Percentiles rank a stretch among this genome's conserved stretches.
These are phyloP conservation scores for Aphanocladium album DNA, from an alignment of 2,329 filamentous ascomycete genomes.

Conservation along the genomic window DNA sequence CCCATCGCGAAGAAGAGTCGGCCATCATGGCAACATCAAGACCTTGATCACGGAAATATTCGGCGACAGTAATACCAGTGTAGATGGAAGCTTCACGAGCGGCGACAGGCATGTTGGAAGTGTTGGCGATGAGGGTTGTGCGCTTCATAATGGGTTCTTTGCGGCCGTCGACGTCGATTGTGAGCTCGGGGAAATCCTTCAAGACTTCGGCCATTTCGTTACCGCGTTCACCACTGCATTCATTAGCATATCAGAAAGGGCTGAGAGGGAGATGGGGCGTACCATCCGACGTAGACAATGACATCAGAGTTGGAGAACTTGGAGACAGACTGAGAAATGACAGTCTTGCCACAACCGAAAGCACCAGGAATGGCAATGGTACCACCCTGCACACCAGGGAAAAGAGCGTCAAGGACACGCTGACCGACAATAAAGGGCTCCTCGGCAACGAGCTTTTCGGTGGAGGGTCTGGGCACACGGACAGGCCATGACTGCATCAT, in stretches of 20 bases:
- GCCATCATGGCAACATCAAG: constrained; percentile 99
- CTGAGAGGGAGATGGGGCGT: too few relatives aligned
- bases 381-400: constrained; percentile 93
- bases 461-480: constrained; percentile 86
- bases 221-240: constrained; percentile 68
- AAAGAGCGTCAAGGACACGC: constrained; percentile 91
- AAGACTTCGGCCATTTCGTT: constrained; percentile 99
- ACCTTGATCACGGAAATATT: constrained; percentile 96
- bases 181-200: constrained; percentile 99
- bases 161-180: constrained; percentile 88
- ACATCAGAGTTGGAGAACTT: constrained; percentile 99
- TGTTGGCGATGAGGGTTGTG: constrained; percentile 96
- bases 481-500: constrained; percentile 99
- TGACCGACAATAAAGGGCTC: constrained; percentile 94
- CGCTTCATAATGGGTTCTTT: constrained; percentile 99
- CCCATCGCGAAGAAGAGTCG: constrained; percentile 96
- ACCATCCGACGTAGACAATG: constrained; percentile 87
- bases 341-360: constrained; percentile 98
- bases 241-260: constrained; percentile 20
- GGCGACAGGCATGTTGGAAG: constrained; percentile 99
- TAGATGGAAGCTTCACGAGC: constrained; percentile 98
- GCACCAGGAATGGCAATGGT: constrained; percentile 97
- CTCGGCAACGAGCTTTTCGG: constrained; percentile 85
- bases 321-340: constrained; percentile 96
- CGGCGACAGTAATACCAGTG: constrained; percentile 88